Base-by-base conservation (phyloP, 306 rosid genomes). In the Macrotyloma uniflorum region DNA sequence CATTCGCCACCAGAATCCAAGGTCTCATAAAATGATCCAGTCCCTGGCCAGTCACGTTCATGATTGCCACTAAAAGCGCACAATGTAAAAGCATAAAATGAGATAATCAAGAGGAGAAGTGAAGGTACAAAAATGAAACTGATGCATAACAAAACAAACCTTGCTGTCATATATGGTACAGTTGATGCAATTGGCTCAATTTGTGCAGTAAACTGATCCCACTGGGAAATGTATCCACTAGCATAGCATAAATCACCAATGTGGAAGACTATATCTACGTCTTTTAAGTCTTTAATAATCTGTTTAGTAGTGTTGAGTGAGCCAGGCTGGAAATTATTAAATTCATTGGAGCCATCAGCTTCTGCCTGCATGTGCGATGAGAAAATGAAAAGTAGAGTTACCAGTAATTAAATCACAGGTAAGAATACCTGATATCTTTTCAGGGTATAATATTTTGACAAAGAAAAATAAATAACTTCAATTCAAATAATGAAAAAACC, bases 1-100 rank as follows among this genome's bases (percentile, higher is more conserved):
- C 98, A 95, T 87, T 95, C 98, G 79, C 98, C 98, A 18, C 98
- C 98, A 2, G 96, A 95, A 86, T 95, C 98, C 86, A 84, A 7
- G 89, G 23, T 88, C 71, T 85, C 93, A 58, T 91, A 95, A 78
- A 95, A 91, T 38, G 98, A 92, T 59, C 98, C 97, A 46, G 86
- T 66, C 57, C 85, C 86, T 14, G 97, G 98, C 98, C 98, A 95
- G 88, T 95, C 98, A 72, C 98, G 97, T 83, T 95, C 98, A 61
- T 95, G 98, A 79, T 95, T 95, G 71, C 98, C 98, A 78, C 98
- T 92, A 72, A 32, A 89, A 79, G 79, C 66, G 65, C 24, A 69
- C 11, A 20, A 51, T 16, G 73, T 24, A 66, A 61, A 46, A 63
- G 82, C 70, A 59, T 63, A 49, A 71, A 62, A 75, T 79, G 75